Evolutionary conservation across 2,329 filamentous ascomycete species (phyloP).

Genomic region (Rhexocercosporidium sp.): DNA sequence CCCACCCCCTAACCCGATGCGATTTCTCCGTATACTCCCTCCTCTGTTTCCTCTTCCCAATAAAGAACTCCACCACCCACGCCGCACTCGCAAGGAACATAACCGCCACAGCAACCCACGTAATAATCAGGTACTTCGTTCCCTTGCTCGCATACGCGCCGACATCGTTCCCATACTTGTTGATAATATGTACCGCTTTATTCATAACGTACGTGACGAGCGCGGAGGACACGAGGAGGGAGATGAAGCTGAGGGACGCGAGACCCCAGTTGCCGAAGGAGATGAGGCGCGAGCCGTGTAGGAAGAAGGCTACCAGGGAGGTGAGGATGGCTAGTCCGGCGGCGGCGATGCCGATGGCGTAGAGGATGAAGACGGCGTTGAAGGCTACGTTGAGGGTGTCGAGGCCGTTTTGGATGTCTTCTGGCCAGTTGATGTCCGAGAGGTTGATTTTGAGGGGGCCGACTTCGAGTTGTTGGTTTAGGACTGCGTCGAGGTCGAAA

Average conservation of each 20-base stretch:
- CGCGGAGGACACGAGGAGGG: slow-evolving; percentile 75
- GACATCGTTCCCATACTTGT: slow-evolving; percentile 41
- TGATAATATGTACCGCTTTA: slow-evolving; percentile 57
- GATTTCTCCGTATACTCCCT: slow-evolving; percentile 38
- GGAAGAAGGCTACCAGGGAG: slow-evolving; percentile 51
- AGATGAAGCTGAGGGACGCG: slow-evolving; percentile 52
- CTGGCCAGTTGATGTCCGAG: slow-evolving; percentile 59
- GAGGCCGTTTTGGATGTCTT: slow-evolving; percentile 58
- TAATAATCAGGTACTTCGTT: slow-evolving; percentile 60
- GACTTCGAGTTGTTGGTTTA: slow-evolving; percentile 54
- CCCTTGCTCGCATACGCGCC: slow-evolving; percentile 49
- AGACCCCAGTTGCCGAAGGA: slow-evolving; percentile 56
- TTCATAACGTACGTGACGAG: slow-evolving; percentile 68
- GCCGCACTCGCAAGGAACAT: slow-evolving; percentile 45
- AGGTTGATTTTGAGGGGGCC: slow-evolving; percentile 51
- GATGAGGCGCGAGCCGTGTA: slow-evolving; percentile 48
- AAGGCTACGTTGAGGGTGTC: slow-evolving; percentile 54
- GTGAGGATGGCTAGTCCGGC: slow-evolving; percentile 55
- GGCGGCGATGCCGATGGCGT: slow-evolving; percentile 60
- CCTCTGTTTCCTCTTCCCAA: slow-evolving; percentile 32
- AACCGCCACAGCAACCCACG: slow-evolving; percentile 59
- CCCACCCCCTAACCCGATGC: slow-evolving; percentile 1
- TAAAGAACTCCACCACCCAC: slow-evolving; percentile 39
- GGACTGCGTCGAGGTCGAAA: slow-evolving; percentile 58
- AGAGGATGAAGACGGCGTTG: slow-evolving; percentile 61